Evolutionary conservation across 2,329 filamentous ascomycete species (phyloP), one percentile per base, ranked within the genome.

Genomic region (Fusarium sp.): DNA sequence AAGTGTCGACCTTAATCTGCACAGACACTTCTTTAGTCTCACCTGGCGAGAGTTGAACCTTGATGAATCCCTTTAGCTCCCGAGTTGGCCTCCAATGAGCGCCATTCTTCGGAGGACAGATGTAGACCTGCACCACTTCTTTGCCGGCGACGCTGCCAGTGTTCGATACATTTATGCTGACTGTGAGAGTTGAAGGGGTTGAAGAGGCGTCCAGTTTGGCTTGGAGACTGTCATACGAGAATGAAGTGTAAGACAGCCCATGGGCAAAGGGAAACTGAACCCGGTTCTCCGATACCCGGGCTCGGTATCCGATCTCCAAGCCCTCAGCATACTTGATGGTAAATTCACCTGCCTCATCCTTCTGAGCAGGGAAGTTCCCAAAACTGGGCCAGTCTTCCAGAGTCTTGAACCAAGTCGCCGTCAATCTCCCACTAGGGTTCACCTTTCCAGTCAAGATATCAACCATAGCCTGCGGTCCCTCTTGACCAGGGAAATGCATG

Each of bases 11-110:
- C 1, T 44, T 26, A 2, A 56, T 33, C 71, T 74, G 6, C 81
- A 90, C 74, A 89, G 90, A 78, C 18, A 74, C 26, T 7, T 63
- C 36, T 6, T 12, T 38, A 0, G 33, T 47, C 51, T 75, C 58
- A 1, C 52, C 52, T 1, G 62, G 64, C 3, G 63, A 44, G 0
- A 75, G 51, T 2, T 44, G 41, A 3, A 58, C 44, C 39, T 74
- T 75, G 8, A n/a, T 38, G 33, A 75, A 74, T 0, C 61, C 71
- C 11, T 74, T 75, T 1, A 75, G 28, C 24, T 75, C 71, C 24
- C 63, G 63, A 8, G 35, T 10, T 2, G 71, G 71, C 7, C 71
- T 74, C 71, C 71, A 74, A 24, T 55, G n/a, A 41, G 49, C 14
- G 24, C 26, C 14, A 2, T 6, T 15, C 17, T 28, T 6, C 0